A percentile compares a stretch with the other conserved stretches of the same genome.
These are phyloP conservation scores for Nephelium lappaceum DNA, from an alignment of 345 rosid species.

Conservation along the genomic window DNA sequence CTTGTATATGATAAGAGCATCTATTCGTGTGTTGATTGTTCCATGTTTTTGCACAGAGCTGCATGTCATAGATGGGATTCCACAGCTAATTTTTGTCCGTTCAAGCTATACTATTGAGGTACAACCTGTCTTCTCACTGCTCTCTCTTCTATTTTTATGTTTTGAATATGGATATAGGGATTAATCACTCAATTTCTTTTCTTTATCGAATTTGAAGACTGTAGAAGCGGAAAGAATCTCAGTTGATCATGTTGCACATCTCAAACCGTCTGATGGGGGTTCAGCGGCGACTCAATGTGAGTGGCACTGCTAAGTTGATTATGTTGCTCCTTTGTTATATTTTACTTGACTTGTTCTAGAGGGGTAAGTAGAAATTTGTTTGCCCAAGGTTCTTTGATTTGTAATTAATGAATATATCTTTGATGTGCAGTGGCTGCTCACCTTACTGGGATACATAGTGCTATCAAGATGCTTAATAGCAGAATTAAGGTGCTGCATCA, in stretches of 20 bases:
- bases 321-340: background rate
- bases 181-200: slow-evolving; percentile 10
- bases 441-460: slow-evolving; percentile 95
- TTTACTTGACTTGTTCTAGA: background rate
- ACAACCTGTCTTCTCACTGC: slow-evolving; percentile 5
- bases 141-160: slow-evolving; percentile 5
- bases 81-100: slow-evolving; percentile 85
- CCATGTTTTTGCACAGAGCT: slow-evolving; percentile 52
- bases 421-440: slow-evolving; percentile 91
- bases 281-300: slow-evolving; percentile 95
- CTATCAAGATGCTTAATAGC: slow-evolving; percentile 97
- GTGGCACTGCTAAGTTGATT: slow-evolving; percentile 7
- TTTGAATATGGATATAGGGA: background rate
- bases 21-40: slow-evolving; percentile 12
- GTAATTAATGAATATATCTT: background rate
- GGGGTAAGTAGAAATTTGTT: background rate
- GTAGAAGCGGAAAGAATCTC: slow-evolving; percentile 96
- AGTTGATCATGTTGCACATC: slow-evolving; percentile 99
- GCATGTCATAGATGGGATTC: slow-evolving; percentile 95
- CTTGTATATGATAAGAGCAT: background rate
- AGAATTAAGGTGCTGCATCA: slow-evolving; percentile 92
- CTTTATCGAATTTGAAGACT: slow-evolving; percentile 48
- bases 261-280: slow-evolving; percentile 97
- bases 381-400: slow-evolving; percentile 1
- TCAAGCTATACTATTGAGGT: slow-evolving; percentile 98